Evolutionary conservation across 768 basidiomycete genomes (phyloP), one percentile per base, ranked within the genome.

Genomic region (Erythrobasidium yunnanense): DNA sequence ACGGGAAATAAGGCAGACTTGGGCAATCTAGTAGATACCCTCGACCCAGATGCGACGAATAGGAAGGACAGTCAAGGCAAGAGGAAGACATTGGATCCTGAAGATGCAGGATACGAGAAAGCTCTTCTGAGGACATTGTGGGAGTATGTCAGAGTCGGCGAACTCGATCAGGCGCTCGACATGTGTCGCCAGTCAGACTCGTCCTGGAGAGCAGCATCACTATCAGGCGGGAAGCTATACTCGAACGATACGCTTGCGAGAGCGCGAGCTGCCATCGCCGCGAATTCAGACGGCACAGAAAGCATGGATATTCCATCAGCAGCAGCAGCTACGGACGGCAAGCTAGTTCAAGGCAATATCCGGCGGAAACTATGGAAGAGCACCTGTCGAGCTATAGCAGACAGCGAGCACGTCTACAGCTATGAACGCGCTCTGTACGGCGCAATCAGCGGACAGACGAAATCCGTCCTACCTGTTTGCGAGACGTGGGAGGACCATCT

Each of bases 401-500:
- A 89, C 90, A 5, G 79, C 84, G 3, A 88, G 85, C 70, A 88
- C 89, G 70, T 92, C 1, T 78, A 86, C 0, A 79, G 83, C 15
- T 79, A 84, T 38, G 90, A 96, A 75, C 85, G 90, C n/a, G 81
- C 85, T 0, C 78, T 97, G 0, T 92, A 90, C 70, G 92, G 91
- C 0, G 84, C 90, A 0, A 82, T 99, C 6, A 84, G 77, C 4
- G 78, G 78, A 80, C 27, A 92, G 85, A 32, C 86, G 80, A 13
- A 82, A 80, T 50, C 84, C 81, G 75, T 79, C 1, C 84, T 86
- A 68, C 81, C 84, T 0, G 83, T 86, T 2, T 92, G 89, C 72
- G 78, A 84, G 33, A 86, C 87, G 22, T 97, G 93, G 92, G 88
- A 92, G 72, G 95, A 99, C 73, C 86, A 92, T 73, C 79, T 97